Conservation (phyloP, 495 filamentous ascomycete species). For the Trichocladium antarcticum region DNA sequence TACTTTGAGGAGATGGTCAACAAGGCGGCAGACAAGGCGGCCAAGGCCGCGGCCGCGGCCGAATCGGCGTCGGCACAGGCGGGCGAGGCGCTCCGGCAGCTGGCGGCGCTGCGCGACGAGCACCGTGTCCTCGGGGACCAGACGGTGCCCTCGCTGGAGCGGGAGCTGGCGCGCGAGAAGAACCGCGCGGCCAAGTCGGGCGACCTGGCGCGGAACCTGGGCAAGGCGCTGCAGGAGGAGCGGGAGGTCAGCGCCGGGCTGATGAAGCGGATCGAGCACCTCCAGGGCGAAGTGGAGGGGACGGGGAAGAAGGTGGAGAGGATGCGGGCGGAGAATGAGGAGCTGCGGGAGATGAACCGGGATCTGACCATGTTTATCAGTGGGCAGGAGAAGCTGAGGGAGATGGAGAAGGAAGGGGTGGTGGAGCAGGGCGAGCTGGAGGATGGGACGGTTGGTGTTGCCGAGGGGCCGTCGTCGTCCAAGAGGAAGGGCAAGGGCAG, state of each 20-base stretch:
- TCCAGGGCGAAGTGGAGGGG: constrained; percentile 47
- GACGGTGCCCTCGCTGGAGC: constrained; percentile 54
- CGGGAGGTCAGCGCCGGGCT: constrained; percentile 70
- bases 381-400: constrained; percentile 67
- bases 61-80: constrained; percentile 49
- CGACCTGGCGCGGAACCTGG: constrained; percentile 61
- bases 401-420: constrained; percentile 51
- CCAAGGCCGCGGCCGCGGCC: constrained; percentile 55
- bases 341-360: constrained; percentile 73
- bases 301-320: constrained; percentile 44
- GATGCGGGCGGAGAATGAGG: constrained; percentile 45
- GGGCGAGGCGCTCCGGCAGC: constrained; percentile 36
- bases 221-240: constrained; percentile 75
- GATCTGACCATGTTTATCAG: constrained; percentile 86
- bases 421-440: constrained; percentile 44
- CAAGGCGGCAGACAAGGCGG: constrained; percentile 84
- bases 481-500: constrained; percentile 47
- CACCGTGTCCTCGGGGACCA: constrained; percentile 47
- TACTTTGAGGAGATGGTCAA: constrained; percentile 93
- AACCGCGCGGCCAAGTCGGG: constrained; percentile 58
- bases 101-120: constrained; percentile 42
- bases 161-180: constrained; percentile 56
- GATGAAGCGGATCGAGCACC: constrained; percentile 60
- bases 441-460: constrained; percentile 39
- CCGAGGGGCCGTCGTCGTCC: constrained; percentile 6